Evolutionary conservation across 2,329 filamentous ascomycete species (phyloP).

Genomic region (Thelonectria rubi): DNA sequence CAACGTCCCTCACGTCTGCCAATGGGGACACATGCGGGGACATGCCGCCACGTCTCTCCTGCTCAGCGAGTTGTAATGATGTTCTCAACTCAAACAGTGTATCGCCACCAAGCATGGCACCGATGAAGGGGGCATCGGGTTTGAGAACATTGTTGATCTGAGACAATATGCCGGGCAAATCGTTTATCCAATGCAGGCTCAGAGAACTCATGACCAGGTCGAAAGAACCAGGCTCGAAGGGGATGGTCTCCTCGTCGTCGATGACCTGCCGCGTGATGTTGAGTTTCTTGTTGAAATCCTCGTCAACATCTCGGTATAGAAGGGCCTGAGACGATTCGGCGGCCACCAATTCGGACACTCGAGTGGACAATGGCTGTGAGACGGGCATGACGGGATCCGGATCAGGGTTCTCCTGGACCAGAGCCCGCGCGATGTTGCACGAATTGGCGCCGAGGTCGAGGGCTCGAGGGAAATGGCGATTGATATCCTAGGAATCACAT

Average conservation of each 20-base stretch:
- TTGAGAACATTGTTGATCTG: slow-evolving; percentile 90
- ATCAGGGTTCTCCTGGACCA: slow-evolving; percentile 76
- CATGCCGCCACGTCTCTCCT: slow-evolving; percentile 90
- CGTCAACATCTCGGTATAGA: slow-evolving; percentile 80
- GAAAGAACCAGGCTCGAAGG: slow-evolving; percentile 80
- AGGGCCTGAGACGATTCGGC: slow-evolving; percentile 82
- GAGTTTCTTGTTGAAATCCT: slow-evolving; percentile 78
- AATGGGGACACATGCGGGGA: slow-evolving; percentile 90
- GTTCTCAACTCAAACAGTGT: slow-evolving; percentile 93
- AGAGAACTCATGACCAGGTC: slow-evolving; percentile 90
- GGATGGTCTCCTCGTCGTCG: slow-evolving; percentile 76
- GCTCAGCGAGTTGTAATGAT: slow-evolving; percentile 89
- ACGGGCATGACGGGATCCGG: slow-evolving; percentile 62
- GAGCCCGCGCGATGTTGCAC: slow-evolving; percentile 88
- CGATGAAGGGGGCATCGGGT: slow-evolving; percentile 90
- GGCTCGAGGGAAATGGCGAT: slow-evolving; percentile 82
- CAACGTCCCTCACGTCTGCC: slow-evolving; percentile 90
- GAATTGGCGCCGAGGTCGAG: slow-evolving; percentile 96
- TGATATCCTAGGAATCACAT: slow-evolving; percentile 77
- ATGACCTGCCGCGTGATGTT: slow-evolving; percentile 79
- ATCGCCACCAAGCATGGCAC: slow-evolving; percentile 96
- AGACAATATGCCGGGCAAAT: slow-evolving; percentile 83
- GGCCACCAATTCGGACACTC: slow-evolving; percentile 79
- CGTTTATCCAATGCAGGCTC: slow-evolving; percentile 97
- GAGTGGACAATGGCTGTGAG: slow-evolving; percentile 73